phyloP scores from a whole-genome alignment of 225 moss, liverwort and hornwort genomes.

The Physcomitrellopsis africana region DNA sequence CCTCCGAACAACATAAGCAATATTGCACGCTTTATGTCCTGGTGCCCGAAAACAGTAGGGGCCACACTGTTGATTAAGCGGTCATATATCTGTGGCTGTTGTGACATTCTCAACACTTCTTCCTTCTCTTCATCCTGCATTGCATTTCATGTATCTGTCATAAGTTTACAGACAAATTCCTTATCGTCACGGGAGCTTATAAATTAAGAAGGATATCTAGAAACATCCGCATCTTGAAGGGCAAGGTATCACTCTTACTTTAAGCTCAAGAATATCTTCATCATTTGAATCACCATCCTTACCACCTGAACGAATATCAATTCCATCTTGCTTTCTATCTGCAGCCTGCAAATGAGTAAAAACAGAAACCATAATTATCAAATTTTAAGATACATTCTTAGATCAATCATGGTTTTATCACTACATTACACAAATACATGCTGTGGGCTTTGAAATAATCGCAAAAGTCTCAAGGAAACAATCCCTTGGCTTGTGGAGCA shows the following conservation, averaged over 20 bases:
- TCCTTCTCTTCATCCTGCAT: conserved; percentile 85
- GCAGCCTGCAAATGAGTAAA: conserved; percentile 65
- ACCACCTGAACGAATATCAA: conserved; percentile 85
- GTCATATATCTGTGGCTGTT: conserved; percentile 84
- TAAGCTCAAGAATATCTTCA: conserved; percentile 66
- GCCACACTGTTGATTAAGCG: conserved; percentile 84
- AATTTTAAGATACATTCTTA: neutral
- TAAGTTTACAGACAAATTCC: conserved; percentile 14
- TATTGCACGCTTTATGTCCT: conserved; percentile 98
- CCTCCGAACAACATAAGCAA: conserved; percentile 98
- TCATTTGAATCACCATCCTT: conserved; percentile 63
- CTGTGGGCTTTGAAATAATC: neutral
- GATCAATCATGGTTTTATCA: conserved; percentile 9
- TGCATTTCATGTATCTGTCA: conserved; percentile 24
- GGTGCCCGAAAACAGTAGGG: conserved; percentile 94
- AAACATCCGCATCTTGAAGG: conserved; percentile 14
- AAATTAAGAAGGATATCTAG: conserved; percentile 3
- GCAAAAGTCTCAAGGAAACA: neutral
- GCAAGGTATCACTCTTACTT: conserved; percentile 45
- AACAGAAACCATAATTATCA: neutral
- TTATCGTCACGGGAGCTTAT: neutral
- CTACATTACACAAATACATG: conserved; percentile 1
- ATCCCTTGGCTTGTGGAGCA: neutral
- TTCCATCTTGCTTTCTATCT: conserved; percentile 83
- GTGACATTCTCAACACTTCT: conserved; percentile 82